Percentiles rank a stretch among this genome's conserved stretches.
phyloP scores from a whole-genome alignment of 23 red algal genomes.

The Gracilaria gracilis region DNA sequence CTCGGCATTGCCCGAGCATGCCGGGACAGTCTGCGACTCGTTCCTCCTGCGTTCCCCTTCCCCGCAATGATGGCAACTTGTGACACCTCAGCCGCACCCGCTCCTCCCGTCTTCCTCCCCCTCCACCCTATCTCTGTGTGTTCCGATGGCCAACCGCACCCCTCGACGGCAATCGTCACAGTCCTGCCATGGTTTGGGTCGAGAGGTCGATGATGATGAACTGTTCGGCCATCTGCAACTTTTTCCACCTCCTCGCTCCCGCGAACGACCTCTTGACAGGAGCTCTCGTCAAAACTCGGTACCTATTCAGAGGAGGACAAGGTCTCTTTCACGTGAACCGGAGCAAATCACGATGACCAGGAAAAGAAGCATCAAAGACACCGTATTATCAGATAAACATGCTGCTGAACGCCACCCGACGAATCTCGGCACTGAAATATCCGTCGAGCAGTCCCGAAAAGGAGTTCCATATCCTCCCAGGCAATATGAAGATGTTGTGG shows the following conservation, averaged over 20 bases:
- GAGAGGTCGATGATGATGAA: constrained; percentile 42
- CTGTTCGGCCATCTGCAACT: constrained; percentile 2
- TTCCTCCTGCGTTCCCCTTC: background rate
- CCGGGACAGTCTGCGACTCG: background rate
- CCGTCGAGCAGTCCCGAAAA: background rate
- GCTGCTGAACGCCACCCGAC: background rate
- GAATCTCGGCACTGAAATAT: background rate
- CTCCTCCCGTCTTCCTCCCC: background rate
- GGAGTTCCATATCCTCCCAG: background rate
- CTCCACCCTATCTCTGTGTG: background rate
- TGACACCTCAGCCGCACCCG: background rate
- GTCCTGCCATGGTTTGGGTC: background rate
- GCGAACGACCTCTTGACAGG: background rate
- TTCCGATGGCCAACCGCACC: background rate
- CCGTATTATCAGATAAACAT: background rate
- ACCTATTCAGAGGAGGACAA: background rate
- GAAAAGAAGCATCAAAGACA: background rate
- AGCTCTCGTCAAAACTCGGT: background rate
- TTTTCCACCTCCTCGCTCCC: background rate
- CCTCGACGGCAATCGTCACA: background rate
- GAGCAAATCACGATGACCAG: background rate
- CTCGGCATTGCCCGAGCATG: background rate
- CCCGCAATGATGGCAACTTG: constrained; percentile 7
- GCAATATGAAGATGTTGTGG: constrained; percentile 6
- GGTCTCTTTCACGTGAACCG: background rate